Percentiles rank a stretch among this genome's conserved stretches.
These are phyloP conservation scores for Nakazawaea sp. DNA, from an alignment of 805 yeast species.

Conservation along the genomic window DNA sequence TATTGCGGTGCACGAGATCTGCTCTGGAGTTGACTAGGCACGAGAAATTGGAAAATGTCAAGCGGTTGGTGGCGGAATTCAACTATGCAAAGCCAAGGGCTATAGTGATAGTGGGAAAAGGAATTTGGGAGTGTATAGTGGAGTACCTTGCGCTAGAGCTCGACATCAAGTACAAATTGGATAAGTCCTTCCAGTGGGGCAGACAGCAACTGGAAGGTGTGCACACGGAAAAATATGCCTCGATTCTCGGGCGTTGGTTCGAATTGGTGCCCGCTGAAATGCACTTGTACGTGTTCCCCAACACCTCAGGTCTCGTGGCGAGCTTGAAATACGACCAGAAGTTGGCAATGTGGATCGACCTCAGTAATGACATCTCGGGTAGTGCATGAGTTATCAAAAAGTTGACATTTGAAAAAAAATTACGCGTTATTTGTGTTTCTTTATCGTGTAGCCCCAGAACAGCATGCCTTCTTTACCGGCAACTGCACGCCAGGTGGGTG, in stretches of 20 bases:
- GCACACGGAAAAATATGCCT: conserved; percentile 11
- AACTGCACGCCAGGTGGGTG: neutral
- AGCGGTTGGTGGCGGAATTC: conserved; percentile 41
- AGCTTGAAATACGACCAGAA: conserved; percentile 35
- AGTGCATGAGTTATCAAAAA: too few species aligned
- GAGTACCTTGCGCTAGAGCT: conserved; percentile 24
- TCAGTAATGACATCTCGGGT: conserved; percentile 23
- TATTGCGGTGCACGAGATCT: conserved; percentile 53
- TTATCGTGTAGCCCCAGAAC: too few species aligned
- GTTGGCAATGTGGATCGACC: conserved; percentile 38
- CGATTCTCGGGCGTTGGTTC: conserved; percentile 15
- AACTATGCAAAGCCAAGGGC: conserved; percentile 28
- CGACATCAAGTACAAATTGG: conserved; percentile 17
- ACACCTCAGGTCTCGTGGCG: conserved; percentile 67
- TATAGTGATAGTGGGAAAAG: conserved; percentile 63
- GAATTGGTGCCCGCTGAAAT: conserved; percentile 15
- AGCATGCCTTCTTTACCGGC: conserved; percentile 11
- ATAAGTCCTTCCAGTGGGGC: conserved; percentile 48
- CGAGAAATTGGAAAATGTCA: conserved; percentile 54
- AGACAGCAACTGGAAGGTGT: conserved; percentile 20
- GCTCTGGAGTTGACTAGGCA: conserved; percentile 42
- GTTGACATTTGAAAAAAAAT: too few species aligned
- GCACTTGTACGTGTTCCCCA: conserved; percentile 56
- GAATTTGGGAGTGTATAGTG: conserved; percentile 61
- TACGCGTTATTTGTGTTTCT: too few species aligned